These are phyloP conservation scores for Aspergillus aculeatus DNA, from an alignment of 2,329 filamentous ascomycete genomes.

Conservation along the genomic window DNA sequence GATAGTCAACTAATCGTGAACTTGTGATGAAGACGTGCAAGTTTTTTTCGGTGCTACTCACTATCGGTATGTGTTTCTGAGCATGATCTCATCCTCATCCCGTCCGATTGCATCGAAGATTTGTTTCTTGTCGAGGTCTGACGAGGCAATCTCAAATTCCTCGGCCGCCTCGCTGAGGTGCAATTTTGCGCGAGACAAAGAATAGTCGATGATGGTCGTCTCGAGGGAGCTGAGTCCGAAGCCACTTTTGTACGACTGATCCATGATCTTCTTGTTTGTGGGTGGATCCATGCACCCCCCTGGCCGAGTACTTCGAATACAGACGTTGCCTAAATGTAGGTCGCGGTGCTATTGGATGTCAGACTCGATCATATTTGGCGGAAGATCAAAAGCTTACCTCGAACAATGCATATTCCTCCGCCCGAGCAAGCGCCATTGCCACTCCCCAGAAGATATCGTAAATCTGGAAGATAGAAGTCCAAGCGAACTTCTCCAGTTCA, in stretches of 20 bases:
- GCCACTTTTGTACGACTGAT: conserved; percentile 37
- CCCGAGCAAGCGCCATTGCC: conserved; percentile 60
- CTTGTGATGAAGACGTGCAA: too few relatives aligned
- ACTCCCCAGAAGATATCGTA: conserved; percentile 69
- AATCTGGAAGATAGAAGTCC: conserved; percentile 47
- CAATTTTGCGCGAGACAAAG: conserved; percentile 61
- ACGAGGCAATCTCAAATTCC: conserved; percentile 37
- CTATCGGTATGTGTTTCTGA: conserved; percentile 45
- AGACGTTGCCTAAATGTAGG: conserved; percentile 66
- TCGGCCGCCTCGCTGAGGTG: conserved; percentile 23
- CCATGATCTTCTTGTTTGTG: conserved; percentile 30
- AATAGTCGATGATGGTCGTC: conserved; percentile 68
- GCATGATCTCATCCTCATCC: conserved; percentile 42
- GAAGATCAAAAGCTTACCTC: conserved; percentile 41
- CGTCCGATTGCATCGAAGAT: conserved; percentile 44
- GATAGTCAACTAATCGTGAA: background rate
- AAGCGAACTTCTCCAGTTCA: conserved; percentile 52
- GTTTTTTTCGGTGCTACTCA: conserved; percentile 23
- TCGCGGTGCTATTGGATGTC: conserved; percentile 54
- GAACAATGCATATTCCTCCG: conserved; percentile 59
- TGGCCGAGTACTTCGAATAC: conserved; percentile 46
- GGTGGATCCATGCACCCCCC: conserved; percentile 35
- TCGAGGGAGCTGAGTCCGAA: conserved; percentile 57
- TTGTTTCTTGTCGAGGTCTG: conserved; percentile 44
- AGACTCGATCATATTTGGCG: background rate